Conservation (phyloP, 2,329 filamentous ascomycete species). For the Hypoxylon sp. region DNA sequence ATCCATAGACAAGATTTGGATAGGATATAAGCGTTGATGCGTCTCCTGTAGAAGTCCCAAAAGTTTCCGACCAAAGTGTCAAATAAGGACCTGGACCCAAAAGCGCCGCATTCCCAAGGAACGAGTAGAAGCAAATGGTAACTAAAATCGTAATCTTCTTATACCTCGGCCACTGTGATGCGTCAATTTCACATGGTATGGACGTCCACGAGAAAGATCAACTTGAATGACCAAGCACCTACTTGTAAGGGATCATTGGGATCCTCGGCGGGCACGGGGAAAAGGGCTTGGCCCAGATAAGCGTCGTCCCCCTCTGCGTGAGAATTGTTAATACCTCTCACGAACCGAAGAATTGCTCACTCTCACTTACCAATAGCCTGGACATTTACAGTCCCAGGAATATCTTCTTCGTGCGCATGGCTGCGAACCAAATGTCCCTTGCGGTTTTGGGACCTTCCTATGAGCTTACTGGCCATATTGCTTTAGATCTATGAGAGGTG, state of each 20-base stretch:
- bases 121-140: slow-evolving; percentile 68
- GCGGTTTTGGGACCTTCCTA: background rate
- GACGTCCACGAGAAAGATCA: background rate
- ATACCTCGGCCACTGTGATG: slow-evolving; percentile 62
- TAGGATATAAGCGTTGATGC: slow-evolving; percentile 71
- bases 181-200: background rate
- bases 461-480: slow-evolving; percentile 26
- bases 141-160: slow-evolving; percentile 70
- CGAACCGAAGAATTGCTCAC: background rate
- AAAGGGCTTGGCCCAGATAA: slow-evolving; percentile 70
- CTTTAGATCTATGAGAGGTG: slow-evolving; percentile 21
- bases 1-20: slow-evolving; percentile 71
- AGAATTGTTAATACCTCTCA: slow-evolving; percentile 1
- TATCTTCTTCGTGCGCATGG: slow-evolving; percentile 68
- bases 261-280: slow-evolving; percentile 71
- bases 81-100: slow-evolving; percentile 71
- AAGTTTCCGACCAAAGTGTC: slow-evolving; percentile 64
- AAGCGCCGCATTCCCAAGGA: slow-evolving; percentile 69
- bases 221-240: slow-evolving; percentile 27
- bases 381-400: slow-evolving; percentile 70
- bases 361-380: slow-evolving; percentile 50
- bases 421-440: slow-evolving; percentile 51
- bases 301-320: slow-evolving; percentile 68
- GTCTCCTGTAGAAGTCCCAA: slow-evolving; percentile 62
- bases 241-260: slow-evolving; percentile 71